Percentiles rank a stretch among this genome's conserved stretches.
Evolutionary conservation across 2,329 filamentous ascomycete genomes (phyloP).

Genomic region (Sporothrix pseudoabietina): DNA sequence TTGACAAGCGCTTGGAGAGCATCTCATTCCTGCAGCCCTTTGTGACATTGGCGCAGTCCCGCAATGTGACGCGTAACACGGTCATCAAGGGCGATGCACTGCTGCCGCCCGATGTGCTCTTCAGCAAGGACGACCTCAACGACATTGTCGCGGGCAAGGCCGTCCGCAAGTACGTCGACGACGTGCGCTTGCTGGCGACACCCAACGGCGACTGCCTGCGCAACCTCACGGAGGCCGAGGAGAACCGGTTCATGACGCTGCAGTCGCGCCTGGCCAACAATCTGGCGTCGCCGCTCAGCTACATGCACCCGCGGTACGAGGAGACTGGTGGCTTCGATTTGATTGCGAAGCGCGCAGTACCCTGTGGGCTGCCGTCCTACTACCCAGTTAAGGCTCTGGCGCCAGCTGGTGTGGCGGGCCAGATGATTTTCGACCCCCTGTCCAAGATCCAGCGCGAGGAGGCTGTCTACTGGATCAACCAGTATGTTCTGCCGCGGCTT

Average conservation of each 20-base stretch:
- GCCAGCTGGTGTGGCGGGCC: not conserved
- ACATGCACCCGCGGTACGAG: conserved; percentile 58
- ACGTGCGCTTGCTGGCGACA: conserved; percentile 70
- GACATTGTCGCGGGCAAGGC: conserved; percentile 58
- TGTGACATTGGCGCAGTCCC: conserved; percentile 3
- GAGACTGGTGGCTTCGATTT: conserved; percentile 61
- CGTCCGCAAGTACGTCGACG: conserved; percentile 65
- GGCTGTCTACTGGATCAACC: conserved; percentile 68
- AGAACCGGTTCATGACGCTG: conserved; percentile 68
- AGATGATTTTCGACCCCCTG: conserved; percentile 52
- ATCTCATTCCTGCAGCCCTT: conserved; percentile 26
- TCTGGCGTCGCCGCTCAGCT: conserved; percentile 57
- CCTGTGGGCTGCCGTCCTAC: conserved; percentile 64
- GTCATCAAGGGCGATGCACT: conserved; percentile 30
- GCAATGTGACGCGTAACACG: not conserved
- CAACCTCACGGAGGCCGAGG: conserved; percentile 68
- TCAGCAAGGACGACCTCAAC: conserved; percentile 58
- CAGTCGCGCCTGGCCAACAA: conserved; percentile 60
- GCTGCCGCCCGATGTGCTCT: conserved; percentile 49
- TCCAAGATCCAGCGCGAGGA: conserved; percentile 68
- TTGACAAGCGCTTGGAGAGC: conserved; percentile 24
- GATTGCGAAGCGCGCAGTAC: conserved; percentile 65
- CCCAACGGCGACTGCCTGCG: conserved; percentile 76
- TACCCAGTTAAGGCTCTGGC: conserved; percentile 52
- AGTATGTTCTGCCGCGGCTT: conserved; percentile 64